Evolutionary conservation across 768 basidiomycete species (phyloP), one percentile per base, ranked within the genome.

Genomic region (Boletus edulis): DNA sequence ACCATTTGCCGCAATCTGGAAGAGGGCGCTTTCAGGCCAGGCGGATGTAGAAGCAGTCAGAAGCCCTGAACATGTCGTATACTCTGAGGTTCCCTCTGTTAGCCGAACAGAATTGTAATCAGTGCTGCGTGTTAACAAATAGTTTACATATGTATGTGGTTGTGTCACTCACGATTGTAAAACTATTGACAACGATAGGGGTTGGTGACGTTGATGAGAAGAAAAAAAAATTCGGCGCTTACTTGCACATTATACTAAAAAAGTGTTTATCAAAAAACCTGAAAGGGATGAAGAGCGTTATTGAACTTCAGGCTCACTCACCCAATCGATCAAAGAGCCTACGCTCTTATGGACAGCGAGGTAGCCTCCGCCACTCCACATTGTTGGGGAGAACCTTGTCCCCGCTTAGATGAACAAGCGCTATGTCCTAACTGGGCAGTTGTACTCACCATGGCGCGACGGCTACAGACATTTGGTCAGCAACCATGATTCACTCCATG

Each of bases 1-100:
- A 20, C 85, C 86, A 54, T 71, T 79, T 2, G 76, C 76, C 18
- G 72, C 69, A 50, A 82, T 80, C 58, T 81, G 72, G 66, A 82
- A 78, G 34, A 82, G 64, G 0, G 78, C 69, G 0, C 76, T 74
- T n/a, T 70, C 48, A 1, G 81, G 80, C 68, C 68, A 81, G 8
- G 61, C 52, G 10, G 68, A 66, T 9, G 77, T 73, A 1, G 78
- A 79, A 5, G 67, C 44, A 46, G 60, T 67, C 20, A 82, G 62
- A 14, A 82, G 71, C 37, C 64, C 65, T 45, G 61, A 54, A 55
- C 76, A 78, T 4, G 68, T 71, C 0, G 72, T 73, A 58, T 78
- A 77, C 57, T 75, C 75, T 3, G 60, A 58, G 0, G 58, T 39
- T 7, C 74, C 75, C 68, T 76, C 75, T 76, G 52, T 31, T 2